Evolutionary conservation across 2,329 filamentous ascomycete species (phyloP), one percentile per base, ranked within the genome.

Genomic region (Sclerotinia trifoliorum): DNA sequence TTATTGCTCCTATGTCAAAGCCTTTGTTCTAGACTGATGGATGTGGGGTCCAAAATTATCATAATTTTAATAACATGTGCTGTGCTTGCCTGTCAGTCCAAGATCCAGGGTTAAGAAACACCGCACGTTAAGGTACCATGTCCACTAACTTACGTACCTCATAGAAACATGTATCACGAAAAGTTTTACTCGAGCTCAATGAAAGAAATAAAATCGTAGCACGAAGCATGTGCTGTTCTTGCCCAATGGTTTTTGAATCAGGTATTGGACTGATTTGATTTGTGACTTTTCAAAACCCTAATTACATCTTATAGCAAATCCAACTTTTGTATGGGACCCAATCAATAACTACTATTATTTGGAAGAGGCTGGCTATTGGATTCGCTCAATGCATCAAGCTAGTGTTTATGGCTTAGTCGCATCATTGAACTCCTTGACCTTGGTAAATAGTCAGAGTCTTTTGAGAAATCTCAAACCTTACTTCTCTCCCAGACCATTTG

Each of bases 1-100:
- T 96, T 73, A 93, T 99, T 79, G 86, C 88, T 75, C 91, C 95
- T 52, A 92, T 99, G 86, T 88, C 90, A 68, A 94, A 91, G 81
- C 94, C 94, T 46, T 67, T 78, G 39, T 67, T 77, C 51, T 77
- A 75, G 69, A 42, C 39, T 63, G 39, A 42, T 63, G 51, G 13
- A 39, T 51, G n/a, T 35, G 15, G 60, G 39, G 24, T 51, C 5
- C 5, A 26, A 35, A 3, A 39, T 35, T 49, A 32, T 39, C 5
- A 24, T 49, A 19, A 51, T 39, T 62, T 21, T 62, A 51, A 5
- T n/a, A 26, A 51, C 1, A 39, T 19, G 15, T 51, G 21, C n/a
- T 39, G 29, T 39, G 21, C 13, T n/a, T 62, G 17, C 15, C 29
- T 39, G 21, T 19, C 19, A 6, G 17, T 7, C 21, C 44, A 42